Percentiles rank a stretch among this genome's conserved stretches.
phyloP scores from a whole-genome alignment of 2,329 filamentous ascomycete species.

The Helotiales sp. region DNA sequence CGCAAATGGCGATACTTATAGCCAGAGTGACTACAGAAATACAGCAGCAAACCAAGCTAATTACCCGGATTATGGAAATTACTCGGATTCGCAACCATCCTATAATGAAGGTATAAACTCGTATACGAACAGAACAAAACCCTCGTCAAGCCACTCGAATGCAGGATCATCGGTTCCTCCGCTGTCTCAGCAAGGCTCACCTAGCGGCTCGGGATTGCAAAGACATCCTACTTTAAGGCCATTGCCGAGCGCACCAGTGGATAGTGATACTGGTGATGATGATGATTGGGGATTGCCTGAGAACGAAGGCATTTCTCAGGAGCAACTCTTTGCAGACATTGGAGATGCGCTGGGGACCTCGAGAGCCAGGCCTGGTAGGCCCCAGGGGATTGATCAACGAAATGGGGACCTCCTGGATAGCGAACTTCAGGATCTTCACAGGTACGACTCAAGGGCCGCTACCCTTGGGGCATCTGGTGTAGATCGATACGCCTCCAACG shows the following conservation, averaged over 20 bases:
- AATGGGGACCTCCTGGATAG: conserved; percentile 50
- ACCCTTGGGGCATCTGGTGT: conserved; percentile 44
- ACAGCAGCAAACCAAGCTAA: conserved; percentile 16
- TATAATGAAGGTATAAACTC: conserved; percentile 23
- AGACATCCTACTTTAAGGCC: conserved; percentile 37
- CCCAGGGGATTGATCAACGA: conserved; percentile 17
- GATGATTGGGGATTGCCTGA: conserved; percentile 31
- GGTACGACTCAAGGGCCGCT: conserved; percentile 52
- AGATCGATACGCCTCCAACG: conserved; percentile 51
- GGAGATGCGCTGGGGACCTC: conserved; percentile 34
- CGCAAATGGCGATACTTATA: conserved; percentile 30
- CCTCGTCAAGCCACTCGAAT: conserved; percentile 24
- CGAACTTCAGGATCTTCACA: conserved; percentile 49
- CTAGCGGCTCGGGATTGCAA: conserved; percentile 24
- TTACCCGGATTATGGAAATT: conserved; percentile 28
- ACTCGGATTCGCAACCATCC: conserved; percentile 20
- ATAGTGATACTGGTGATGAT: conserved; percentile 26
- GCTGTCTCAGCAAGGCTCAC: conserved; percentile 13
- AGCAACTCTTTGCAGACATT: conserved; percentile 38
- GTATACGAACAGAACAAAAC: conserved; percentile 24
- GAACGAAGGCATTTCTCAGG: conserved; percentile 31
- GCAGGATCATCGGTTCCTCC: conserved; percentile 13
- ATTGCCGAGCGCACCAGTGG: conserved; percentile 34
- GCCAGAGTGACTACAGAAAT: conserved; percentile 27
- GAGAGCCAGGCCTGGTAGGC: conserved; percentile 19